These are phyloP conservation scores for Inga leiocalycina DNA, from an alignment of 306 rosid genomes.

Conservation along the genomic window DNA sequence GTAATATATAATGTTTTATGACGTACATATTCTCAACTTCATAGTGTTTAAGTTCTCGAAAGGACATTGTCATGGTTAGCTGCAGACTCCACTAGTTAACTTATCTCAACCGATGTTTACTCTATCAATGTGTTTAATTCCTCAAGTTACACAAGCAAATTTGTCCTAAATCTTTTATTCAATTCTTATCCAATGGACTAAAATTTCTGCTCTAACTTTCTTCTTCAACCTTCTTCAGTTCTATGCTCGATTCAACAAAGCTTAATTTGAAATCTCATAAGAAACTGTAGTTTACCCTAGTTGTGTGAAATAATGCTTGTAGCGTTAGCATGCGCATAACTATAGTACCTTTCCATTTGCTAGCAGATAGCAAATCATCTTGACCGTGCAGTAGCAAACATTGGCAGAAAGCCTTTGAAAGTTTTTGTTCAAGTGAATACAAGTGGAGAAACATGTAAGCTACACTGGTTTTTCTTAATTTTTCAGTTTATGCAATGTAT, in stretches of 20 bases:
- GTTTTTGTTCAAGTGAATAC: slow-evolving; percentile 92
- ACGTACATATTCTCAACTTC: not conserved
- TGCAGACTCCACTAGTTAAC: not conserved
- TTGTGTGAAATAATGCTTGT: not conserved
- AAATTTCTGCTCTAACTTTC: not conserved
- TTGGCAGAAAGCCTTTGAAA: slow-evolving; percentile 83
- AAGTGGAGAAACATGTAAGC: slow-evolving; percentile 93
- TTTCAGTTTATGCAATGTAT: not conserved
- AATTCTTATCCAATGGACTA: not conserved
- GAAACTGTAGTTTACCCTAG: not conserved
- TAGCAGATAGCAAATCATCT: slow-evolving; percentile 82
- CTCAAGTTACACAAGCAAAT: not conserved
- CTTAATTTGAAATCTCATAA: not conserved
- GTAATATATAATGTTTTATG: not conserved
- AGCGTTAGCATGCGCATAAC: not conserved
- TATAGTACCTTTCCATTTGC: not conserved
- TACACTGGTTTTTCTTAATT: slow-evolving; percentile 14
- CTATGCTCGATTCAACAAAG: not conserved
- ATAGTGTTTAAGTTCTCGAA: not conserved
- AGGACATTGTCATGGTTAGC: not conserved
- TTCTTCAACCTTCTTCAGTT: not conserved
- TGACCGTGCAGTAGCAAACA: slow-evolving; percentile 63
- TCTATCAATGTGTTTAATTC: not conserved
- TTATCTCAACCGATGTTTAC: not conserved
- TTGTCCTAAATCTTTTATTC: not conserved